Conservation (phyloP, 192 early-diverging fungal genomes). For the Coemansia sp. region DNA sequence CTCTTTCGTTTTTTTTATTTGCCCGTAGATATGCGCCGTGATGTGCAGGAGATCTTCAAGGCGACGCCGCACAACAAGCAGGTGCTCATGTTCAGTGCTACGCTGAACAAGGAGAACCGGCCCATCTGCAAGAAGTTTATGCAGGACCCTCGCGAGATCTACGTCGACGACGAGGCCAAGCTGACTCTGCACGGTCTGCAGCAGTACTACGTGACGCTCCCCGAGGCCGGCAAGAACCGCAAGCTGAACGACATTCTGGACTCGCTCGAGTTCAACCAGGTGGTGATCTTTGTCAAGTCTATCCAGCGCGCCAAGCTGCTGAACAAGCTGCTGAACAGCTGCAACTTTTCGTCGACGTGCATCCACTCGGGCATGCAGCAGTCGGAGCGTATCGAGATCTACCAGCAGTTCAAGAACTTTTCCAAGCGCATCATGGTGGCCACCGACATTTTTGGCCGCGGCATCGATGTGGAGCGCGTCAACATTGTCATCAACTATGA, state of each 20-base stretch:
- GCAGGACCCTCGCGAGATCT: conserved; percentile 96
- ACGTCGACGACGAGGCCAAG: conserved; percentile 97
- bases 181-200: conserved; percentile 95
- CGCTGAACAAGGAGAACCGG: conserved; percentile 88
- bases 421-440: conserved; percentile 93
- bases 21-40: conserved; percentile 87
- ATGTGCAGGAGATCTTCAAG: conserved; percentile 96
- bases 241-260: conserved; percentile 92
- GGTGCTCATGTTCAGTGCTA: conserved; percentile 99
- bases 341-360: conserved; percentile 91
- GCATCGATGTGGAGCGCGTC: conserved; percentile 97
- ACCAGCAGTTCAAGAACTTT: conserved; percentile 96
- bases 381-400: conserved; percentile 87
- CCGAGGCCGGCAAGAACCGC: conserved; percentile 87
- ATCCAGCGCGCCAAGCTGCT: conserved; percentile 83
- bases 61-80: conserved; percentile 95
- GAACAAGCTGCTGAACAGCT: conserved; percentile 81
- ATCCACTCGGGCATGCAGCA: conserved; percentile 92
- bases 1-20: conserved; percentile 5
- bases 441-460: conserved; percentile 97
- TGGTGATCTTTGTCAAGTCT: conserved; percentile 94
- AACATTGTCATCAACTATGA: conserved; percentile 99
- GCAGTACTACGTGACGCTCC: conserved; percentile 89
- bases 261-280: conserved; percentile 96
- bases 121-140: conserved; percentile 97